phyloP scores from a whole-genome alignment of 2,329 filamentous ascomycete genomes.

The Cytospora mali region DNA sequence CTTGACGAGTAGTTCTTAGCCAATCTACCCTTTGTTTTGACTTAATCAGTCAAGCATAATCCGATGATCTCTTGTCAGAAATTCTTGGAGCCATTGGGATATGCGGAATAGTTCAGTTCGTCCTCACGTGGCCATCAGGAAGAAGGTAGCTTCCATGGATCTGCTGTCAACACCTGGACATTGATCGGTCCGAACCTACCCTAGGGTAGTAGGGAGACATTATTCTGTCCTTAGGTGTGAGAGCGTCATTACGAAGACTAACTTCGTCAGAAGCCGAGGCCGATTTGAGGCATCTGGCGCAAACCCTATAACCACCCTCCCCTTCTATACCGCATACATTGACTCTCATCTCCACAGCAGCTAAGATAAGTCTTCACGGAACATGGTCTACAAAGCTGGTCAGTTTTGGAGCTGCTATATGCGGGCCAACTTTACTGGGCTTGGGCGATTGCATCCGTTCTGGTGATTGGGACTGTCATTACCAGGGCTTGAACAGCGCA shows the following conservation, averaged over 20 bases:
- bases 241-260: background rate
- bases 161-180: background rate
- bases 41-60: too few species aligned
- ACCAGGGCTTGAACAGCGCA: too few species aligned
- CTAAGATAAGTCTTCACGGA: constrained; percentile 3
- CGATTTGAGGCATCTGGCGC: constrained; percentile 1
- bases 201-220: too few species aligned
- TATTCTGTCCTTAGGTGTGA: too few species aligned
- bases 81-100: too few species aligned
- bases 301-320: constrained; percentile 7
- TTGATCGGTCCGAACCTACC: background rate
- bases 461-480: too few species aligned
- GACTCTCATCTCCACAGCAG: background rate
- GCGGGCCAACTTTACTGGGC: background rate
- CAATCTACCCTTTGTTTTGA: background rate
- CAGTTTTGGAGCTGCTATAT: background rate
- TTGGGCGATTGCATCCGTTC: background rate
- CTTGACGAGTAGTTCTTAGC: too few species aligned
- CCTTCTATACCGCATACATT: constrained; percentile 5
- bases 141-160: background rate
- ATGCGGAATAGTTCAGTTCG: constrained; percentile 8
- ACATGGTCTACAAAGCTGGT: background rate
- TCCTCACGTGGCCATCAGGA: constrained; percentile 9
- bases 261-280: background rate
- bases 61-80: too few species aligned